Conservation (phyloP, 176 grass and related monocot genomes). For the Otatea glauca region DNA sequence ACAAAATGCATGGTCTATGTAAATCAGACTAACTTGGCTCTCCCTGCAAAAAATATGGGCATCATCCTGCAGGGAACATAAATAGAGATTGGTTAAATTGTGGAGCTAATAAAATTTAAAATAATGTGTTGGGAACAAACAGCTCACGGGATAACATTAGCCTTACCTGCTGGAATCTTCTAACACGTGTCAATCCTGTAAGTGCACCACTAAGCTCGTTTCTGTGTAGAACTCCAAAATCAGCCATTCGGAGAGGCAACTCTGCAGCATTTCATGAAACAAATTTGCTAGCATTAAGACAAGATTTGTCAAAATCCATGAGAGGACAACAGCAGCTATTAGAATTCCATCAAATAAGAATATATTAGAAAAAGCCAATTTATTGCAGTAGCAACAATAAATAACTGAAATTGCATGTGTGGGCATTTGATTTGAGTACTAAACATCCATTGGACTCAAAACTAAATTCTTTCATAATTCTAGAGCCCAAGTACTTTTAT, state of each 20-base stretch:
- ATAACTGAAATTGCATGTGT: neutral
- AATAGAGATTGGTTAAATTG: neutral
- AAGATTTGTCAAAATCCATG: slow-evolving; percentile 15
- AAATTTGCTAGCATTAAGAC: neutral
- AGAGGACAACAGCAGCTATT: neutral
- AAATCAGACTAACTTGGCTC: slow-evolving; percentile 73
- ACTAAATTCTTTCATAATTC: slow-evolving; percentile 24
- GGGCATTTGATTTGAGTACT: neutral
- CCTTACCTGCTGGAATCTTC: slow-evolving; percentile 98
- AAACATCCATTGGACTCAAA: neutral
- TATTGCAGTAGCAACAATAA: neutral
- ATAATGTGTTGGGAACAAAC: slow-evolving; percentile 17
- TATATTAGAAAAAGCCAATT: slow-evolving; percentile 17
- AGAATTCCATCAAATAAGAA: neutral
- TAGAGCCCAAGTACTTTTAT: neutral
- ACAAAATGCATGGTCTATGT: neutral
- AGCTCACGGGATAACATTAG: slow-evolving; percentile 19
- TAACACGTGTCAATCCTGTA: slow-evolving; percentile 96
- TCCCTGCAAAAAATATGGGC: slow-evolving; percentile 98
- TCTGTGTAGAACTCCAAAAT: slow-evolving; percentile 98
- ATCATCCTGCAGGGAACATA: slow-evolving; percentile 72
- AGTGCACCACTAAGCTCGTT: slow-evolving; percentile 98
- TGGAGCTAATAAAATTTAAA: slow-evolving; percentile 10
- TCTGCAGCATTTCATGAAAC: slow-evolving; percentile 60
- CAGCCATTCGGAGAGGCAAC: slow-evolving; percentile 90